Conservation (phyloP, 2,329 filamentous ascomycete species). For the Anisogramma anomala region DNA sequence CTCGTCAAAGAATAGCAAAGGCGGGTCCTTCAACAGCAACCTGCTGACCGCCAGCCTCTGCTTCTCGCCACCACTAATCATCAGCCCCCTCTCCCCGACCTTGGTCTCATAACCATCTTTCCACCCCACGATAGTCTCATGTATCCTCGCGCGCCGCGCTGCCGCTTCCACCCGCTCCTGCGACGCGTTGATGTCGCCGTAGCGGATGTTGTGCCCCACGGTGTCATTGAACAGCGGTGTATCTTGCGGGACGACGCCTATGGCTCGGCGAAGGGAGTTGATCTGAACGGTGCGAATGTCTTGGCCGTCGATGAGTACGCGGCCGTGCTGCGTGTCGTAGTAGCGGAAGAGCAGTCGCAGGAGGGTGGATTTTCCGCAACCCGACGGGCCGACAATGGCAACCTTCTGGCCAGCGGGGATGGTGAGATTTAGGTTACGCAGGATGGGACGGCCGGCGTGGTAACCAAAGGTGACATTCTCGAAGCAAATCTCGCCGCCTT, state of each 20-base stretch:
- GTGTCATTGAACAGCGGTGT: constrained; percentile 96
- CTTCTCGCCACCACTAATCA: constrained; percentile 94
- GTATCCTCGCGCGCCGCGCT: constrained; percentile 71
- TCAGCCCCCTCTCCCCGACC: constrained; percentile 88
- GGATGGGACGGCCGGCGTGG: constrained; percentile 71
- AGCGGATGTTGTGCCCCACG: constrained; percentile 89
- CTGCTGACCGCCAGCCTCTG: constrained; percentile 78
- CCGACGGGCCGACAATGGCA: constrained; percentile 86
- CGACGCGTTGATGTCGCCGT: constrained; percentile 70
- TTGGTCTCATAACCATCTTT: constrained; percentile 84
- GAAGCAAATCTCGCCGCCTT: constrained; percentile 82
- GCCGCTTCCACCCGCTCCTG: constrained; percentile 63
- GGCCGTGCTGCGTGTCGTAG: constrained; percentile 77
- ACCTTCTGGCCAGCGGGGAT: constrained; percentile 95
- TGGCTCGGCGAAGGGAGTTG: constrained; percentile 70
- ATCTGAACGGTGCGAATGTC: constrained; percentile 75
- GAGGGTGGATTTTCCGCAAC: constrained; percentile 92
- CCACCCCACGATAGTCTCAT: constrained; percentile 68
- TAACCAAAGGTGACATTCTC: constrained; percentile 91
- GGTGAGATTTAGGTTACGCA: constrained; percentile 72
- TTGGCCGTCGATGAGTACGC: constrained; percentile 85
- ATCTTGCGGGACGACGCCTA: constrained; percentile 94
- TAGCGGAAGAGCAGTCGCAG: constrained; percentile 84
- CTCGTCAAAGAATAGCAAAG: constrained; percentile 87
- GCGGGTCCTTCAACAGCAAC: constrained; percentile 78